These are phyloP conservation scores for Nitzschia putrida DNA, from an alignment of 108 stramenopile genomes.

Conservation along the genomic window DNA sequence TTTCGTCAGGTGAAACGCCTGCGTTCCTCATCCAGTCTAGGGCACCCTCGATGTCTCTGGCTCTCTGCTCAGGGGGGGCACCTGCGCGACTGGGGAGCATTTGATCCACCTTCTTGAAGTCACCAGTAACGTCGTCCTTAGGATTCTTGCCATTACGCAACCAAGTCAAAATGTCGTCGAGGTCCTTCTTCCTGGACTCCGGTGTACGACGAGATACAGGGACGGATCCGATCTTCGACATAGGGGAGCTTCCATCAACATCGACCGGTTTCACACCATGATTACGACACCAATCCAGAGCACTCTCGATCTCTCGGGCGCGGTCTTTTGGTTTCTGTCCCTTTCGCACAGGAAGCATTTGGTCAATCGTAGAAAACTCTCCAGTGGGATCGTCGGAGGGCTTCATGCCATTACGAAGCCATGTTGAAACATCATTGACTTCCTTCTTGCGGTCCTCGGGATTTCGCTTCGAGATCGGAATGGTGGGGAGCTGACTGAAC, in stretches of 20 bases:
- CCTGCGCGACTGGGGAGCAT: slow-evolving; percentile 29
- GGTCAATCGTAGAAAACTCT: slow-evolving; percentile 33
- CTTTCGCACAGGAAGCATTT: slow-evolving; percentile 17
- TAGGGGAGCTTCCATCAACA: slow-evolving; percentile 12
- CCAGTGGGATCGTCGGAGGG: slow-evolving; percentile 10
- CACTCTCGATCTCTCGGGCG: slow-evolving; percentile 39
- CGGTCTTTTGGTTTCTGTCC: slow-evolving; percentile 16
- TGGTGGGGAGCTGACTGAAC: slow-evolving; percentile 2
- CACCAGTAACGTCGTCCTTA: slow-evolving; percentile 13
- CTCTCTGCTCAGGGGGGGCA: slow-evolving; percentile 17
- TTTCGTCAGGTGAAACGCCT: slow-evolving; percentile 10
- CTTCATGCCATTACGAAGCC: slow-evolving; percentile 21
- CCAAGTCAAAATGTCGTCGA: slow-evolving; percentile 39
- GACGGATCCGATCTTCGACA: slow-evolving; percentile 6
- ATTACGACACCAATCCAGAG: slow-evolving; percentile 39
- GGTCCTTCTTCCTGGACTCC: slow-evolving; percentile 28
- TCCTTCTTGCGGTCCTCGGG: slow-evolving; percentile 25
- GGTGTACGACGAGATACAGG: slow-evolving; percentile 22
- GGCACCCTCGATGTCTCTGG: slow-evolving; percentile 29
- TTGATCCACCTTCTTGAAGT: slow-evolving; percentile 22
- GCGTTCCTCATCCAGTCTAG: slow-evolving; percentile 36
- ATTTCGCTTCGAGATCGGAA: slow-evolving; percentile 19
- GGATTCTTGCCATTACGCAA: slow-evolving; percentile 26
- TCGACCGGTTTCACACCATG: slow-evolving; percentile 18
- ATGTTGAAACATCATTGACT: slow-evolving; percentile 13